Evolutionary conservation across 2,329 filamentous ascomycete genomes (phyloP), one percentile per base, ranked within the genome.

Genomic region (Pseudogymnoascus sp.): DNA sequence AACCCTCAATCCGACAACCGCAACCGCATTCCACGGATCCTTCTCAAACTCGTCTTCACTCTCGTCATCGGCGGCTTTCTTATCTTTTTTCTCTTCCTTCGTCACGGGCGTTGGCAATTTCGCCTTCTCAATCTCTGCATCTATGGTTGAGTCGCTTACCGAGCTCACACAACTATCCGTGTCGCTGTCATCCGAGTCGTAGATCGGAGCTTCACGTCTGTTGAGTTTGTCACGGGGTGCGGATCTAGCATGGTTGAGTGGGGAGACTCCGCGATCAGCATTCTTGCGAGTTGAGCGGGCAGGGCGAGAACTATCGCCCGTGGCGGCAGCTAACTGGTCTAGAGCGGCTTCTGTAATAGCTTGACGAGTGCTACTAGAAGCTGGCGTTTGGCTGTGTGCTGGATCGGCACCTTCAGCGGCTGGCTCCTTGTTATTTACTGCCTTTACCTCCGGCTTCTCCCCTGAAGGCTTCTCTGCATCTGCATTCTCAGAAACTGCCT

Each of bases 11-110:
- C 85, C 84, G 0, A 88, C 79, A 16, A 87, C 81, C 61, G 80
- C 82, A 53, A 87, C 79, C 3, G 85, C 84, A 70, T 87, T 87
- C 85, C 85, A 88, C 1, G 83, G 81, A 23, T 83, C 79, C 23
- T 78, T 76, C 66, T 83, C 79, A 59, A 81, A 81, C 63, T 85
- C 82, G 66, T 84, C 82, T 8, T 78, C 78, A 18, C 82, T 80
- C 38, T 82, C 81, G 2, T 77, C 74, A 38, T 50, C 44, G 3
- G 12, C n/a, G 2, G 18, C 18, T 21, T 62, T 59, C 42, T 59
- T 62, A 18, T 46, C 60, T 4, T 59, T 62, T 53, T 62, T 44
- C n/a, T 56, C 50, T 18, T 56, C 50, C 28, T 56, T 56, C 10
- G 7, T 31, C 50, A 36, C 28, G 5, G 28, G n/a, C 14, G 16